Percentiles rank a stretch among this genome's conserved stretches.
Conservation (phyloP, 306 rosid genomes). For the Myrica gale region DNA sequence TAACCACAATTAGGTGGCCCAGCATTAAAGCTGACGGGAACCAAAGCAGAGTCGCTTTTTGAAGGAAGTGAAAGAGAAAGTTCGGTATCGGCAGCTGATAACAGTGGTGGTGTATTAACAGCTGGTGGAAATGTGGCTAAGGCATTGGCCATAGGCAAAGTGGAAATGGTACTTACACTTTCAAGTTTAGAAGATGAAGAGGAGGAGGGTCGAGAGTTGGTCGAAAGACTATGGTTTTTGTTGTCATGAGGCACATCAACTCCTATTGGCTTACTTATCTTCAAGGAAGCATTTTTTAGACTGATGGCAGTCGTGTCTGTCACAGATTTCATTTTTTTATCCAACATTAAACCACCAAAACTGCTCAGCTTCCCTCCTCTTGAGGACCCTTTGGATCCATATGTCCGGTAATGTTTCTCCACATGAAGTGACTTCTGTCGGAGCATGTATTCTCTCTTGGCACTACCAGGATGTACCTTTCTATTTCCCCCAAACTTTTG, state of each 20-base stretch:
- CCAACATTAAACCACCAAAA: slow-evolving; percentile 65
- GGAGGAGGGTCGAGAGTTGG: slow-evolving; percentile 45
- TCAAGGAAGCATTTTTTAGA: slow-evolving; percentile 67
- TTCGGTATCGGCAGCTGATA: slow-evolving; percentile 55
- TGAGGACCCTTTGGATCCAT: slow-evolving; percentile 74
- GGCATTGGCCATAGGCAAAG: slow-evolving; percentile 33
- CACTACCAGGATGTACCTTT: slow-evolving; percentile 53
- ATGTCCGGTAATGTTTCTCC: slow-evolving; percentile 66
- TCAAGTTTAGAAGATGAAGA: slow-evolving; percentile 41
- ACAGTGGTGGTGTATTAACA: slow-evolving; percentile 32
- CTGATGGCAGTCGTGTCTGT: slow-evolving; percentile 59
- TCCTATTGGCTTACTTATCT: slow-evolving; percentile 69
- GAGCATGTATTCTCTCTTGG: slow-evolving; percentile 76
- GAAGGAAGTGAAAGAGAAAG: slow-evolving; percentile 77
- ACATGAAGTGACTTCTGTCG: slow-evolving; percentile 74
- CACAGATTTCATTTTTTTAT: slow-evolving; percentile 68
- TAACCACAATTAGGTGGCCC: slow-evolving; percentile 42
- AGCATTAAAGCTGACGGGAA: slow-evolving; percentile 42
- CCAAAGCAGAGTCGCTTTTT: slow-evolving; percentile 35
- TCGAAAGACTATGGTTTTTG: slow-evolving; percentile 39
- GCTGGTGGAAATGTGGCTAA: slow-evolving; percentile 27
- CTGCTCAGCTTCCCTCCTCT: slow-evolving; percentile 69
- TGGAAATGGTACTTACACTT: slow-evolving; percentile 35
- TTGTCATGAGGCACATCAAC: slow-evolving; percentile 56
- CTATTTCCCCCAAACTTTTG: slow-evolving; percentile 53